Evolutionary conservation across 164 flowering plant species (phyloP), one percentile per base, ranked within the genome.

Genomic region (Stephania yunnanensis): DNA sequence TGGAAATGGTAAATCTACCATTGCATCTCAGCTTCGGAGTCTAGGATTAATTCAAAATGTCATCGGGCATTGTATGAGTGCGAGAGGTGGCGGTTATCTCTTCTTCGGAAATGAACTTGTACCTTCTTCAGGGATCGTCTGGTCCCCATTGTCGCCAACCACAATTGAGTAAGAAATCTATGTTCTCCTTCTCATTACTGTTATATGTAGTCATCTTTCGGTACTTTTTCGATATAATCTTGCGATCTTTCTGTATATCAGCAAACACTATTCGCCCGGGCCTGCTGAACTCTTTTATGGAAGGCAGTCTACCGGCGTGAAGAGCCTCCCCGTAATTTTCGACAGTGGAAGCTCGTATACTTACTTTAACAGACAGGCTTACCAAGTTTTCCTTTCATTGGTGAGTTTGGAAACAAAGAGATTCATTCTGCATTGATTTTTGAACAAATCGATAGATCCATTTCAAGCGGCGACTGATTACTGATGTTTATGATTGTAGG

Each of bases 341-440:
- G 99, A 96, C 86, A 96, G 93, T 75, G 98, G 99, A 71, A 91
- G 95, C 83, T 88, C 99, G 71, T 95, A 87, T 81, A 87, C 91
- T 1, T 95, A 95, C 84, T 81, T 95, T 25, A 81, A 71, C 76
- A 82, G 88, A 48, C 84, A 73, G 76, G 89, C 92, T 55, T 95
- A 95, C 82, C 78, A 87, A 48, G 82, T 85, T 46, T 69, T 93
- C n/a, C 69, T 86, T 52, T 78, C 80, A 64, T 78, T 71, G 78
- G 98, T 95, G 75, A 84, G 95, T 83, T 68, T 75, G 53, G 36
- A 48, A 70, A 20, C 15, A 30, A 19, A 22, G 4, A 29, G 30
- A 25, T 7, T 46, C 29, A 9, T 15, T 36, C 42, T 36, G n/a
- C 45, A 17, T 5, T 44, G 25, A 29, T 44, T 36, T 44, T 20